Conservation (phyloP, 805 yeast species). For the Starmerella floris region DNA sequence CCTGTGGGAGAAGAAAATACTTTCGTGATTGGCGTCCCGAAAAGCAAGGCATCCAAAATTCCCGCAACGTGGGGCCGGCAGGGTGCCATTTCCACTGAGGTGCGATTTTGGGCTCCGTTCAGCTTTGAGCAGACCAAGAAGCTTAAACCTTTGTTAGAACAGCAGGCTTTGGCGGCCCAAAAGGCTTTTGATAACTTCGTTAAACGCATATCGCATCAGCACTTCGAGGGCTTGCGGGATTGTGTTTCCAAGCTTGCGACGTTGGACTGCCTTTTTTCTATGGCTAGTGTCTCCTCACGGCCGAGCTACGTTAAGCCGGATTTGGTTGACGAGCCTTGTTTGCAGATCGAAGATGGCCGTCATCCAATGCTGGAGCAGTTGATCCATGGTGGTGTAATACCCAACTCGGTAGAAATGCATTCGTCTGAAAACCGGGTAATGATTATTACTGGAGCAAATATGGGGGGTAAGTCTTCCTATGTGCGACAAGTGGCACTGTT, state of each 20-base stretch:
- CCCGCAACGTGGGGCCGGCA: conserved; percentile 72
- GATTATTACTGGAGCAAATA: conserved; percentile 72
- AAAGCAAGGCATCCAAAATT: conserved; percentile 39
- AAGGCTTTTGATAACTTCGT: conserved; percentile 34
- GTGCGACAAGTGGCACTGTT: conserved; percentile 61
- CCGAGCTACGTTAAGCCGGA: conserved; percentile 40
- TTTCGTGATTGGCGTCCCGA: conserved; percentile 63
- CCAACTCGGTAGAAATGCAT: conserved; percentile 49
- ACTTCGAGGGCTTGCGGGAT: conserved; percentile 30
- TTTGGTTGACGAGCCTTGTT: conserved; percentile 34
- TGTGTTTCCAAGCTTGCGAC: conserved; percentile 38
- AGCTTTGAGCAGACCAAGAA: conserved; percentile 39
- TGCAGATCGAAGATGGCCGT: conserved; percentile 44
- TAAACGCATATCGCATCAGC: conserved; percentile 27
- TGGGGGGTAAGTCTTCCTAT: conserved; percentile 78
- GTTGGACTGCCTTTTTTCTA: conserved; percentile 55
- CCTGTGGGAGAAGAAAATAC: conserved; percentile 44
- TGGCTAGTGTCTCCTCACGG: conserved; percentile 44
- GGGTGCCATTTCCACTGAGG: conserved; percentile 52
- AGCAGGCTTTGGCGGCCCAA: conserved; percentile 36
- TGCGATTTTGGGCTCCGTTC: conserved; percentile 59
- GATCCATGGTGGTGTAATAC: conserved; percentile 37
- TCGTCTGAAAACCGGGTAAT: conserved; percentile 38
- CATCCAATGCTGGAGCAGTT: conserved; percentile 55
- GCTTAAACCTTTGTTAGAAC: conserved; percentile 49